Conservation (phyloP, 202 grass and related monocot species). For the Panicum hallii region DNA sequence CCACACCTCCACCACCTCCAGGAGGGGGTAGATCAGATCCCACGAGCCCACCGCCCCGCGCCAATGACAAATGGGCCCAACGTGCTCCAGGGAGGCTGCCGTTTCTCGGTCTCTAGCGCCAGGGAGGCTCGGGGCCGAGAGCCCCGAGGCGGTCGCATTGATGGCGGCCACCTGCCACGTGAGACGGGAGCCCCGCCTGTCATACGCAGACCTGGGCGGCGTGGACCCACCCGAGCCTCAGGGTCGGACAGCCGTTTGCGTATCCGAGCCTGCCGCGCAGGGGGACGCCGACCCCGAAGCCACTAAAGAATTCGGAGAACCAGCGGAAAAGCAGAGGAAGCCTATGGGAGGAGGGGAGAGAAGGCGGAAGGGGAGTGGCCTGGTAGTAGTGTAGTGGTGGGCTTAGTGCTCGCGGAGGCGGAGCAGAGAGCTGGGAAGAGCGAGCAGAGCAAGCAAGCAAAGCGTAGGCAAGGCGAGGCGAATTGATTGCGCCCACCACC, state of each 20-base stretch:
- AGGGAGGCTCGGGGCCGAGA: slow-evolving; percentile 8
- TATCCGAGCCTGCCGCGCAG: slow-evolving; percentile 30
- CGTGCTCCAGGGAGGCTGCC: fast-evolving
- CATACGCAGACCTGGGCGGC: fast-evolving
- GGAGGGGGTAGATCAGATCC: not conserved
- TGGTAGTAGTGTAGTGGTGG: slow-evolving; percentile 7
- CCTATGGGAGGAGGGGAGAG: not conserved
- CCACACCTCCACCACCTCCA: not conserved
- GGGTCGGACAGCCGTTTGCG: slow-evolving; percentile 88
- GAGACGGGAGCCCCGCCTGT: not conserved
- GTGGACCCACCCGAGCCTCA: slow-evolving; percentile 50
- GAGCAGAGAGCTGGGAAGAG: not conserved
- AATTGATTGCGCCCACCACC: slow-evolving; percentile 45
- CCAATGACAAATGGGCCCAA: slow-evolving; percentile 20
- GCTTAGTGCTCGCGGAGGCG: not conserved
- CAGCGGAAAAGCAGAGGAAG: not conserved
- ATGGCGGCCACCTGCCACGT: slow-evolving; percentile 41
- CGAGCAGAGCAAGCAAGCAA: not conserved
- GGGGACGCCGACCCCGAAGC: not conserved
- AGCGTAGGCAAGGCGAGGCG: not conserved
- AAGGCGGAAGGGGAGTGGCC: not conserved
- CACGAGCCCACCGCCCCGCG: not conserved
- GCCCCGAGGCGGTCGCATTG: slow-evolving; percentile 21
- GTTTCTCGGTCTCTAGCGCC: not conserved
- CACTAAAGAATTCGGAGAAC: slow-evolving; percentile 31